Base-by-base conservation (phyloP, 768 basidiomycete genomes). In the Agaricus subrufescens region DNA sequence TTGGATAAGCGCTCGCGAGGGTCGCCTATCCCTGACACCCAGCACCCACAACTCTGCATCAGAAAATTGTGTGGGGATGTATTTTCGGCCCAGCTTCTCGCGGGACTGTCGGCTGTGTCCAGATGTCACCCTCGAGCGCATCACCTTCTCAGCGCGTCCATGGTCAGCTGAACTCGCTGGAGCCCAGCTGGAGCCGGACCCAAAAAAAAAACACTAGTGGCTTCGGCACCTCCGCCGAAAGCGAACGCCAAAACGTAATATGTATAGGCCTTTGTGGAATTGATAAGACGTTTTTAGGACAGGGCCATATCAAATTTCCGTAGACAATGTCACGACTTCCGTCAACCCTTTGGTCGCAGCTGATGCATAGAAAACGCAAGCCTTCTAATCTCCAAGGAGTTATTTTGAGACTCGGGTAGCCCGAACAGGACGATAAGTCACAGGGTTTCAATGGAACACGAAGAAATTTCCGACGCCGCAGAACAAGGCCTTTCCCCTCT, bases 41-140 rank as follows among this genome's bases (percentile, higher is more conserved):
- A 12, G n/a, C 37, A 46, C 53, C 45, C 30, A 46, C 54, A 37
- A 47, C 45, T 27, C 15, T 14, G 10, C 54, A 29, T 12, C 47
- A 31, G 26, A 39, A 54, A 26, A 34, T 25, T 47, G 31, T 56
- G 54, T 46, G 46, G 43, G 49, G 40, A 31, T 29, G n/a, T 56
- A 56, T 56, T 44, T 56, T 56, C 47, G 46, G 46, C 38, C 5
- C 54, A 5, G 12, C 23, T 56, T 56, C 47, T 49, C 54, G 54
- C 54, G 54, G 54, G 47, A 29, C 47, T 43, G 39, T 56, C 47
- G 47, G 54, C 10, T 29, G 31, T n/a, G 46, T 26, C 45, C 45
- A 26, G 23, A 43, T 25, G 5, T 9, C 11, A 27, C 19, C 19
- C 45, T 46, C 19, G 45, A 30, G 29, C 29, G 46, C 29, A 31